These are phyloP conservation scores for Aspergillus sp. DNA, from an alignment of 2,329 filamentous ascomycete species.

Conservation along the genomic window DNA sequence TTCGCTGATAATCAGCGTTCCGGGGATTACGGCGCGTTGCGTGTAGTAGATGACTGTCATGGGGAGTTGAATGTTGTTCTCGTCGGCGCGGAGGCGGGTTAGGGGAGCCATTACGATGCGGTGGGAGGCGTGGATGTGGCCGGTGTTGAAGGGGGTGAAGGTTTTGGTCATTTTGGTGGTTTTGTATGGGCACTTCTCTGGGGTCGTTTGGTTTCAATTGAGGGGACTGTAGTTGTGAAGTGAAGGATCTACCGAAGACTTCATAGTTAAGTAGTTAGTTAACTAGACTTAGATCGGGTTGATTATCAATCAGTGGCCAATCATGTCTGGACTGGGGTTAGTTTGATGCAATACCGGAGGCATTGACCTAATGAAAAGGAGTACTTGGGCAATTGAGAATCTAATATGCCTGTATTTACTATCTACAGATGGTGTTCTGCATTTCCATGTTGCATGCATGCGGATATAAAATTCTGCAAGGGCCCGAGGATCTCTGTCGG, in stretches of 20 bases:
- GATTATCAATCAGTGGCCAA: not conserved
- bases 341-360: too few species aligned
- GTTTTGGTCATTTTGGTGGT: not conserved
- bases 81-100: conserved; percentile 43
- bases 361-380: too few species aligned
- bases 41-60: conserved; percentile 45
- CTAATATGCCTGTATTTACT: too few species aligned
- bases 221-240: too few species aligned
- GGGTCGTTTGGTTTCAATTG: not conserved
- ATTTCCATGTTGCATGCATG: too few species aligned
- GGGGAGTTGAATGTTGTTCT: conserved; percentile 39
- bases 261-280: too few species aligned
- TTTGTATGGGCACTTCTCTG: not conserved
- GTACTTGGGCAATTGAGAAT: too few species aligned
- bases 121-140: conserved; percentile 29
- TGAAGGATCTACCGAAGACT: too few species aligned
- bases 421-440: too few species aligned
- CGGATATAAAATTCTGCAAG: too few species aligned
- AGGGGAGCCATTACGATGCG: conserved; percentile 50
- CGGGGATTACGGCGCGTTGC: conserved; percentile 44
- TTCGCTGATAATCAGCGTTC: conserved; percentile 52
- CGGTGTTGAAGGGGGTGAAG: conserved; percentile 30
- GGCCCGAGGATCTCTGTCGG: too few species aligned
- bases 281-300: not conserved
- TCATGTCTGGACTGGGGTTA: too few species aligned